Conservation (phyloP, 2,329 filamentous ascomycete species). For the Colletotrichum sp. region DNA sequence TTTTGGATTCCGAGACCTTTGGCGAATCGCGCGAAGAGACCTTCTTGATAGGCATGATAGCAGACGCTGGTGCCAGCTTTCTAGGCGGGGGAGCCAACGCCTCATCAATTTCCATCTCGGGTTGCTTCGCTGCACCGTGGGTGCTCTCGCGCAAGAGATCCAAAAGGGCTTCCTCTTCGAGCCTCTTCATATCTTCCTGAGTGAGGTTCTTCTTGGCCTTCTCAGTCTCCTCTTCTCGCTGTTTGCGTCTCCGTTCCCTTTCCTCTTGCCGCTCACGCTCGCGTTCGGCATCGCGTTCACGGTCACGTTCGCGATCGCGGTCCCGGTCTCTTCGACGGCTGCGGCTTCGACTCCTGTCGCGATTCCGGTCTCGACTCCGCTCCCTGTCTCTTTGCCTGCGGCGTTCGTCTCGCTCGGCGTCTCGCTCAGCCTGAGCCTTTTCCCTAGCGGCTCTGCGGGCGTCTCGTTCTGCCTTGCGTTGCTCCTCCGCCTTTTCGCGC, state of each 20-base stretch:
- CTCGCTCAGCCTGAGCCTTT: conserved; percentile 46
- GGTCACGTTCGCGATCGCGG: conserved; percentile 31
- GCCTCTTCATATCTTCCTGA: conserved; percentile 61
- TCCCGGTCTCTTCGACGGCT: conserved; percentile 27
- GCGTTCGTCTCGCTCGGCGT: conserved; percentile 62
- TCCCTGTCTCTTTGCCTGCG: conserved; percentile 46
- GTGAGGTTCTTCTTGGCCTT: conserved; percentile 59
- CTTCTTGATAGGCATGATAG: conserved; percentile 60
- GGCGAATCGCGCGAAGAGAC: conserved; percentile 43
- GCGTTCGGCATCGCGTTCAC: conserved; percentile 34
- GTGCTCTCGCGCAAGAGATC: conserved; percentile 66
- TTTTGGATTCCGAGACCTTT: conserved; percentile 47
- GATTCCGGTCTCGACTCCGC: conserved; percentile 40
- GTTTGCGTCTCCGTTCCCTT: conserved; percentile 35
- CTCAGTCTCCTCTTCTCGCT: conserved; percentile 46
- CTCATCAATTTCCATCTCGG: conserved; percentile 60
- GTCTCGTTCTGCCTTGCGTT: conserved; percentile 55
- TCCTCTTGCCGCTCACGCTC: conserved; percentile 31
- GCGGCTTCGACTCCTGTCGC: conserved; percentile 26
- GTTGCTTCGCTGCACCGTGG: conserved; percentile 50
- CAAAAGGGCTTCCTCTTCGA: conserved; percentile 63
- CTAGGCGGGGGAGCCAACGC: conserved; percentile 60
- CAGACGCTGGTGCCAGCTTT: conserved; percentile 58
- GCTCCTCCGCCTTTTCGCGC: conserved; percentile 53
- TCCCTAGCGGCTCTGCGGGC: conserved; percentile 50